Conservation (phyloP, 768 basidiomycete species). For the Trametes punicea region DNA sequence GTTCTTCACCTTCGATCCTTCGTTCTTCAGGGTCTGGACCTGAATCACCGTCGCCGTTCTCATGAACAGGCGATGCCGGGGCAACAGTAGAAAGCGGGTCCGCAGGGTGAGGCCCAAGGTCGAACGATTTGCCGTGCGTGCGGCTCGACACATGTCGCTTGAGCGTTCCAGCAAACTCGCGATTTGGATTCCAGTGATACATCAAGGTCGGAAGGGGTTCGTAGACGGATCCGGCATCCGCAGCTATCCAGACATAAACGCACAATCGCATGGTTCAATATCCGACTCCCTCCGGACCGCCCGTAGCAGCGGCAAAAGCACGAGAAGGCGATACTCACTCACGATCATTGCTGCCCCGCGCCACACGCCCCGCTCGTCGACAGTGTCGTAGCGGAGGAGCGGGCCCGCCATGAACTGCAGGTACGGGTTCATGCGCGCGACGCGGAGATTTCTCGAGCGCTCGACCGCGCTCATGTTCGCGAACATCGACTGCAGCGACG, state of each 20-base stretch:
- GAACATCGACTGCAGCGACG: constrained; percentile 16
- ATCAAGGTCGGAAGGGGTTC: constrained; percentile 68
- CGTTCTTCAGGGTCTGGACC: constrained; percentile 15
- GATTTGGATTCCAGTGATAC: constrained; percentile 69
- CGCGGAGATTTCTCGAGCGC: constrained; percentile 54
- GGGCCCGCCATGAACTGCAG: constrained; percentile 93
- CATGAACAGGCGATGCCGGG: constrained; percentile 11
- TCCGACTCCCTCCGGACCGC: not conserved
- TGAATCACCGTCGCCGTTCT: not conserved
- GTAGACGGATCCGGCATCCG: constrained; percentile 76
- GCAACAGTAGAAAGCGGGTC: constrained; percentile 56
- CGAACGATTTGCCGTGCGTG: constrained; percentile 39
- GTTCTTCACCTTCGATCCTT: constrained; percentile 23
- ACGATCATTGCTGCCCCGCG: constrained; percentile 87
- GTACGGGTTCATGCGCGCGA: constrained; percentile 74
- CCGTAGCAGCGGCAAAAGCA: not conserved
- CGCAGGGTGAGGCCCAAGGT: constrained; percentile 70
- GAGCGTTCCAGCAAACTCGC: constrained; percentile 14
- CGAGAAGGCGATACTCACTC: constrained; percentile 47
- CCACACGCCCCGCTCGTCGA: constrained; percentile 77
- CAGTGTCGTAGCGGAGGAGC: constrained; percentile 85
- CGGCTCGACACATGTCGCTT: constrained; percentile 8
- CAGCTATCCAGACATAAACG: constrained; percentile 40
- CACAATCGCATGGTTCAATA: not conserved
- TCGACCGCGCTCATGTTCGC: constrained; percentile 59